A percentile compares a stretch with the other conserved stretches of the same genome.
phyloP scores from a whole-genome alignment of 306 rosid species.

The Leucaena leucocephala region DNA sequence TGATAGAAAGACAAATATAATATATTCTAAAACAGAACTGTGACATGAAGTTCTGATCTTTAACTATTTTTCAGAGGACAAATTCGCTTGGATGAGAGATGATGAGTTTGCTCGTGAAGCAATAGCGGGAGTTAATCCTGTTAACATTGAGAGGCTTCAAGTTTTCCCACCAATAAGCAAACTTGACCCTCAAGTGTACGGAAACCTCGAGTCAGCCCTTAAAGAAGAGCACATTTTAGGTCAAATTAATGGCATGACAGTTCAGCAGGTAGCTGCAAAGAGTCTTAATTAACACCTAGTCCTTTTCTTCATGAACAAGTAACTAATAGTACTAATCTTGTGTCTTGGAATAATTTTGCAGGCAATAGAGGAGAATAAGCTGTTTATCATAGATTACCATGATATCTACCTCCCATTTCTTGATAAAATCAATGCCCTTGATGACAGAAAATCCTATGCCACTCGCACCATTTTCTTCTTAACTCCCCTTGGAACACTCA shows the following conservation, averaged over 20 bases:
- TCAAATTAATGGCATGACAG: conserved; percentile 84
- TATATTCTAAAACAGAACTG: too few relatives aligned
- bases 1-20: too few relatives aligned
- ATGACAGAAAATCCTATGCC: conserved; percentile 90
- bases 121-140: conserved; percentile 90
- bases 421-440: conserved; percentile 76
- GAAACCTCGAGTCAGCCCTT: conserved; percentile 74
- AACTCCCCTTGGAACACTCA: conserved; percentile 73
- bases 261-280: conserved; percentile 64
- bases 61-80: conserved; percentile 70
- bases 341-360: conserved; percentile 31
- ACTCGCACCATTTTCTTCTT: conserved; percentile 76
- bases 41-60: too few relatives aligned
- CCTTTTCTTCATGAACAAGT: neutral
- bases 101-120: conserved; percentile 96
- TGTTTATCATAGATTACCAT: conserved; percentile 82
- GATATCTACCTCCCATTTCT: conserved; percentile 85
- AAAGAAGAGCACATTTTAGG: conserved; percentile 84
- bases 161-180: conserved; percentile 90
- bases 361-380: conserved; percentile 74
- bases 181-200: conserved; percentile 75
- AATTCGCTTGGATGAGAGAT: conserved; percentile 87
- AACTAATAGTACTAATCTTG: neutral
- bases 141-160: conserved; percentile 67
- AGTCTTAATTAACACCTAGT: neutral